Evolutionary conservation across 2,329 filamentous ascomycete species (phyloP), one percentile per base, ranked within the genome.

Genomic region (Colletotrichum musicola): DNA sequence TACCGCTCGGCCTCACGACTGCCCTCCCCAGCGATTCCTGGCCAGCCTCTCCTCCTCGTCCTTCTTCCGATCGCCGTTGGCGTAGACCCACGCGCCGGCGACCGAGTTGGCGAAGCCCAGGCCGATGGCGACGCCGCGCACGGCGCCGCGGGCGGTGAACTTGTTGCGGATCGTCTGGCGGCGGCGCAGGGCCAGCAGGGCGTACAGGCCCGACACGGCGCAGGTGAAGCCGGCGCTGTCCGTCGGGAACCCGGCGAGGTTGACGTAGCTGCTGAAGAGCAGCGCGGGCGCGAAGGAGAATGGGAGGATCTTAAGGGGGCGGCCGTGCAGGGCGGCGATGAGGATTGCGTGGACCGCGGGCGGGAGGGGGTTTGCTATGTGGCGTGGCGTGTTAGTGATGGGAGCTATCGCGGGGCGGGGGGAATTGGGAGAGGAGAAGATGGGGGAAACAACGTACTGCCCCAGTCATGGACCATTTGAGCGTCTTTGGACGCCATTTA

Each of bases 171-270:
- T 58, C 47, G 76, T 70, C 72, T 82, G 81, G 20, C 84, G 78
- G 50, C 83, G 77, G 4, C 87, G 84, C 69, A 87, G 76, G 1
- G 87, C 86, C 57, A 89, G 79, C 44, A 89, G 78, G 4, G 84
- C 83, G 75, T 90, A 90, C 16, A 89, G 80, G 35, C 87, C 87
- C 51, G 85, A 87, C 79, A 85, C 86, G 16, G 87, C 86, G 60
- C 85, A 85, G 0, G 85, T 82, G 64, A 89, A 78, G 58, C 86
- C 88, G 2, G 87, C 88, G 64, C 82, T 83, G 74, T 88, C 87
- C 59, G 85, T 87, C 69, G 83, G 84, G 79, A 86, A 88, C 67
- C 87, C 87, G 20, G 87, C 85, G 6, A 90, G 82, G 76, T 88
- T 88, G 74, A 88, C 83, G 78, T 89, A 90, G 75, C 83, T 85